phyloP scores from a whole-genome alignment of 805 yeast species.

The Saturnispora quitensis region DNA sequence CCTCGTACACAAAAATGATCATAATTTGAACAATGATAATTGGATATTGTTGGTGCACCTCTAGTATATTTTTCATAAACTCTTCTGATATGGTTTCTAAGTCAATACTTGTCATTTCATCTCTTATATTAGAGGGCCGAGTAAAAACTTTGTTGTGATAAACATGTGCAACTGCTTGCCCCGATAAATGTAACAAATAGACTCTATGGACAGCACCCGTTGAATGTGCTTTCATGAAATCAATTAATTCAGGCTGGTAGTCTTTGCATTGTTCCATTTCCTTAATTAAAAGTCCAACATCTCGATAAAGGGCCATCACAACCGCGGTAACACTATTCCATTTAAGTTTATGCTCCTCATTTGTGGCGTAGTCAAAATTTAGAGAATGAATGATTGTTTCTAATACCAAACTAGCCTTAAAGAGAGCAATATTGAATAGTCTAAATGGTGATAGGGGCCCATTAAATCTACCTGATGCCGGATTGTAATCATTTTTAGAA shows the following conservation, averaged over 20 bases:
- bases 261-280: constrained; percentile 11
- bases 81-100: constrained; percentile 1
- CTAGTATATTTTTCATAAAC: constrained; percentile 5
- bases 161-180: constrained; percentile 7
- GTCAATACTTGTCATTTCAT: constrained; percentile 6
- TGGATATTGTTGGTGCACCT: constrained; percentile 2
- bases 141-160: constrained; percentile 11
- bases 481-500: constrained; percentile 10
- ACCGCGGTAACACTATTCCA: constrained; percentile 8
- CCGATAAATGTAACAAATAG: constrained; percentile 9
- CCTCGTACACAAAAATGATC: constrained; percentile 9
- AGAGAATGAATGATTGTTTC: constrained; percentile 13
- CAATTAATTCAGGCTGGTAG: constrained; percentile 52
- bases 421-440: constrained; percentile 9
- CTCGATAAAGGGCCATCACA: constrained; percentile 11
- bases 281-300: constrained; percentile 4
- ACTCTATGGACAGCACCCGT: constrained; percentile 46
- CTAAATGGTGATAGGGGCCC: constrained; percentile 14
- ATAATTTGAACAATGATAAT: constrained; percentile 6
- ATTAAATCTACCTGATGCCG: constrained; percentile 9
- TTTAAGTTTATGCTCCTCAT: constrained; percentile 6
- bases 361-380: constrained; percentile 11
- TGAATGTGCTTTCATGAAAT: constrained; percentile 78
- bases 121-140: constrained; percentile 4
- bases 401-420: constrained; percentile 13